phyloP scores from a whole-genome alignment of 371 early-diverging fungal species.

The Zopfochytrium polystomum region DNA sequence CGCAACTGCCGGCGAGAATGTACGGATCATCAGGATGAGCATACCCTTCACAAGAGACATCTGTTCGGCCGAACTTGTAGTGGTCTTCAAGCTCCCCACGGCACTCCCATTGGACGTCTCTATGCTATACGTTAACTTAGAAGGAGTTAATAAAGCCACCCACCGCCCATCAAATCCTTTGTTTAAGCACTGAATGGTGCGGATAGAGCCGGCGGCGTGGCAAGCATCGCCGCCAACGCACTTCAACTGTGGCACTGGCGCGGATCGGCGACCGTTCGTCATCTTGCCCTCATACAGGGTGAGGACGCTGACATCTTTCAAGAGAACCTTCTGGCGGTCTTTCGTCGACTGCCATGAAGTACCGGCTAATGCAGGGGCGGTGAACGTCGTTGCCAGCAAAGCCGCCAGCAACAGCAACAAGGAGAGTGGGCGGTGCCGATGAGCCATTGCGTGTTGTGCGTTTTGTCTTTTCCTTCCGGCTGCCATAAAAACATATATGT shows the following conservation, averaged over 20 bases:
- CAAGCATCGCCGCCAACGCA: constrained; percentile 42
- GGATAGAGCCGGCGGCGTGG: constrained; percentile 10
- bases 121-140: constrained; percentile 9
- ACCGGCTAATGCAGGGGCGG: too few species aligned
- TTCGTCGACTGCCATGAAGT: too few species aligned
- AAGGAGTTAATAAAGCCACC: neutral
- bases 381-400: too few species aligned
- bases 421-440: too few species aligned
- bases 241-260: constrained; percentile 37
- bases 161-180: constrained; percentile 23
- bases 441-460: too few species aligned
- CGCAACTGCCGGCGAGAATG: constrained; percentile 55
- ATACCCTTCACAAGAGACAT: constrained; percentile 57
- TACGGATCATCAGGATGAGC: constrained; percentile 52
- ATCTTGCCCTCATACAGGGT: constrained; percentile 29
- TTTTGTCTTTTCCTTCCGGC: too few species aligned
- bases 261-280: constrained; percentile 34
- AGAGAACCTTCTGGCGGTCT: constrained; percentile 20
- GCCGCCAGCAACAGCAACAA: too few species aligned
- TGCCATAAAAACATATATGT: too few species aligned
- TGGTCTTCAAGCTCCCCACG: constrained; percentile 47
- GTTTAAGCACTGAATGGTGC: constrained; percentile 37
- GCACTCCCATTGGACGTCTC: constrained; percentile 57
- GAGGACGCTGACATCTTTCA: constrained; percentile 29
- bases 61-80: constrained; percentile 45